Base-by-base conservation (phyloP, 192 early-diverging fungal genomes). In the Rhizophlyctis rosea region DNA sequence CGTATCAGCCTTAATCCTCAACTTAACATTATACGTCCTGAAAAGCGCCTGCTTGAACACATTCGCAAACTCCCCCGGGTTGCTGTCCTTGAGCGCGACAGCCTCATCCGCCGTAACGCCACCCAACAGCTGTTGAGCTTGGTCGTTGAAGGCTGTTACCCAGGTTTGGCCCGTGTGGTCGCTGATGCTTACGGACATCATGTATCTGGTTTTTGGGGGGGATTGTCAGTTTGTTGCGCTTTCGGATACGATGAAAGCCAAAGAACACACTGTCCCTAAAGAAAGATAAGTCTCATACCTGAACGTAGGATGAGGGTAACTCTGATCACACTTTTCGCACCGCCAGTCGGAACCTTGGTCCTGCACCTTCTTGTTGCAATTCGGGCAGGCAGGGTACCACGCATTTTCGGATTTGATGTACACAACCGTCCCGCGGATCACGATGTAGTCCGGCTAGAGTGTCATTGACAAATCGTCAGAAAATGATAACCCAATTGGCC, bases 311-410 rank as follows among this genome's bases (percentile, higher is more conserved):
- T 68, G 76, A 13, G 84, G 78, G 67, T 75, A 88, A 2, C 78
- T 69, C 53, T 79, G 79, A 58, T 89, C 72, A 69, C 94, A 96
- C 67, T 92, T 94, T 57, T 95, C 95, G 68, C 97, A 99, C 53
- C 91, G 65, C 94, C 94, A 99, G 29, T 76, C 74, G 47, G 72
- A 75, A 7, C 62, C 69, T 5, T 55, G 83, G 39, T 91, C 83
- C 2, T 65, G 79, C 27, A 95, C 84, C 82, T 97, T 99, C 71
- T 97, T 98, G 72, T 83, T 90, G 76, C 96, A 99, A 29, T 73
- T 75, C 7, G 87, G 89, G 70, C 97, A 99, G 5, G 88, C 90
- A 16, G 97, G 89, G 60, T 99, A 99, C 33, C 72, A 78, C 52
- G 86, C 70, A 65, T 80, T 85, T 21, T 88, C 84, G 34, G 72